Percentiles rank a stretch among this genome's conserved stretches.
Conservation (phyloP, 257 asterid genomes). For the Coffea canephora region DNA sequence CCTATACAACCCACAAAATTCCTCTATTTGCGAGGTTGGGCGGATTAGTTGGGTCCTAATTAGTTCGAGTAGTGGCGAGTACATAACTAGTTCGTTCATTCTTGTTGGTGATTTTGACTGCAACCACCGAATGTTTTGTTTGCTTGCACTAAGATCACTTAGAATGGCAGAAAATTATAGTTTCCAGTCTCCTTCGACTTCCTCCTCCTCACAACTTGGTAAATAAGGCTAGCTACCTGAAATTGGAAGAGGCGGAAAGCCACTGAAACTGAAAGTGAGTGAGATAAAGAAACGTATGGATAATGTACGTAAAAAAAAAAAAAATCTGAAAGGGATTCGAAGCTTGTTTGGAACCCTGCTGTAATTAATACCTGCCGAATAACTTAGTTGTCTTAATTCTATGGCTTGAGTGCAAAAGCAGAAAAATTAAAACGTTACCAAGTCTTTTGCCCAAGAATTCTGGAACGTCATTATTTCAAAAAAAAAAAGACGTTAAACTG, state of each 20-base stretch:
- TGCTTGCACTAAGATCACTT: not conserved
- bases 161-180: not conserved
- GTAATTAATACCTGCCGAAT: too few relatives aligned
- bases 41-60: not conserved
- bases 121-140: not conserved
- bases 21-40: not conserved
- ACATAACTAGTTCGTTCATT: slow-evolving; percentile 1
- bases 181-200: not conserved
- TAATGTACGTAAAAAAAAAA: too few relatives aligned
- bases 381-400: not conserved
- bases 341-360: too few relatives aligned
- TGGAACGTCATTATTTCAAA: slow-evolving; percentile 6
- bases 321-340: too few relatives aligned
- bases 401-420: slow-evolving; percentile 2
- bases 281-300: too few relatives aligned
- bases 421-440: not conserved
- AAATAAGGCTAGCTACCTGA: not conserved
- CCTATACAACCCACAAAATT: too few relatives aligned
- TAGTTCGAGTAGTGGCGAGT: too few relatives aligned
- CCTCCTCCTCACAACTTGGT: not conserved
- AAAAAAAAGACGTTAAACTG: slow-evolving; percentile 10
- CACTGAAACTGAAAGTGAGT: not conserved
- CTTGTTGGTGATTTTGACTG: slow-evolving; percentile 9
- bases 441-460: not conserved
- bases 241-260: not conserved